Percentiles rank a stretch among this genome's conserved stretches.
phyloP scores from a whole-genome alignment of 495 filamentous ascomycete genomes.

The Aspergillus conjunctus region DNA sequence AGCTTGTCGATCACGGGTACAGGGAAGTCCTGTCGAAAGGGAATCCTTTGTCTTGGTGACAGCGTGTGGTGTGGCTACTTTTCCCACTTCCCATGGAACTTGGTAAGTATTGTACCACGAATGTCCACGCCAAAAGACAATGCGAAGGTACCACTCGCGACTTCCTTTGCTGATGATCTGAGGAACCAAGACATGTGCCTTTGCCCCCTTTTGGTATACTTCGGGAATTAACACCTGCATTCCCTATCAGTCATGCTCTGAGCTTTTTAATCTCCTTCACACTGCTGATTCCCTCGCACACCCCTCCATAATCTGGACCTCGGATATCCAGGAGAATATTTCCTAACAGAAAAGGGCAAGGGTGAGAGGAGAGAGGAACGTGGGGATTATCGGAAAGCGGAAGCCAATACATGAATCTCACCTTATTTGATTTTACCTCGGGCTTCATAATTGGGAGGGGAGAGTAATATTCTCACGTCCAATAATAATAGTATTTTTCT shows the following conservation, averaged over 20 bases:
- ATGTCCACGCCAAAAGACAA: neutral
- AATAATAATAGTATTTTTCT: conserved; percentile 5
- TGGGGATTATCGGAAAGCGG: conserved; percentile 8
- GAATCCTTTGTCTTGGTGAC: neutral
- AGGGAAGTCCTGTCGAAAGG: neutral
- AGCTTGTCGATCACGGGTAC: conserved; percentile 19
- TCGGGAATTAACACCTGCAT: conserved; percentile 1
- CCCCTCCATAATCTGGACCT: neutral
- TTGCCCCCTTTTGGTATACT: neutral
- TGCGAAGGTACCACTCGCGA: neutral
- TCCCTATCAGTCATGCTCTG: neutral
- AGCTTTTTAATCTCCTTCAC: neutral
- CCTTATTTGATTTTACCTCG: neutral
- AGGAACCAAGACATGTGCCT: neutral
- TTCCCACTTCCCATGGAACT: neutral
- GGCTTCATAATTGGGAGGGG: conserved; percentile 12
- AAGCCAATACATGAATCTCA: conserved; percentile 13
- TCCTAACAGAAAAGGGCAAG: neutral
- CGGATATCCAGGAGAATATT: neutral
- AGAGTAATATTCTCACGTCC: neutral
- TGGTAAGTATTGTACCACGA: neutral
- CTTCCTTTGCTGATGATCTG: neutral
- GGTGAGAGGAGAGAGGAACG: conserved; percentile 12
- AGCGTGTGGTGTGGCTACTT: neutral
- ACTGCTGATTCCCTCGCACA: neutral